These are phyloP conservation scores for Stephania cephalantha DNA, from an alignment of 164 flowering plant genomes.

Conservation along the genomic window DNA sequence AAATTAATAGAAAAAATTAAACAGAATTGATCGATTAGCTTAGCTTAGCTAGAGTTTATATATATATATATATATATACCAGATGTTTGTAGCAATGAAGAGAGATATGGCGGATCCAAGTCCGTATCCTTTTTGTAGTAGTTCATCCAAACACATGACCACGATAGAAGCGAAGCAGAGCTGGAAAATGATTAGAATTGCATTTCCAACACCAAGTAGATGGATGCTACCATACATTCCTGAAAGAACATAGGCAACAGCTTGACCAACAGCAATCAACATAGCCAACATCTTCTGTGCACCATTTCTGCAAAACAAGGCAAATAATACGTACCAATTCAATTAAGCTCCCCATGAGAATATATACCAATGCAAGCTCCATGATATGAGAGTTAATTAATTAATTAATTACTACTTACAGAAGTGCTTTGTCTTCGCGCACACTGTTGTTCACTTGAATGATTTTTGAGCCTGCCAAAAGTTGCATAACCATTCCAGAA, in stretches of 20 bases:
- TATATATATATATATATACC: no score
- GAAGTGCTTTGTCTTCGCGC: slow-evolving; percentile 49
- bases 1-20: no score
- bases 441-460: slow-evolving; percentile 53
- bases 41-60: no score
- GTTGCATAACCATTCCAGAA: slow-evolving; percentile 55
- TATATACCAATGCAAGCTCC: no score
- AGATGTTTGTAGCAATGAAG: slow-evolving; percentile 48
- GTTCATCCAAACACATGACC: slow-evolving; percentile 48
- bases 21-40: no score
- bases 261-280: slow-evolving; percentile 52
- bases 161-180: slow-evolving; percentile 51
- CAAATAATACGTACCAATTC: no score
- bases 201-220: slow-evolving; percentile 51
- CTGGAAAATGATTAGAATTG: slow-evolving; percentile 47
- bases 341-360: no score
- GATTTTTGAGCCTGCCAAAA: slow-evolving; percentile 50
- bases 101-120: slow-evolving; percentile 46
- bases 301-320: slow-evolving; percentile 41
- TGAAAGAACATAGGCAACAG: slow-evolving; percentile 48
- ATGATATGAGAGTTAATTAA: no score
- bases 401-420: slow-evolving; percentile 31
- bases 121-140: slow-evolving; percentile 52
- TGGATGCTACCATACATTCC: slow-evolving; percentile 50
- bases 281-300: slow-evolving; percentile 54